phyloP scores from a whole-genome alignment of 1,139 yeast species.

The Eremothecium gossypii region DNA sequence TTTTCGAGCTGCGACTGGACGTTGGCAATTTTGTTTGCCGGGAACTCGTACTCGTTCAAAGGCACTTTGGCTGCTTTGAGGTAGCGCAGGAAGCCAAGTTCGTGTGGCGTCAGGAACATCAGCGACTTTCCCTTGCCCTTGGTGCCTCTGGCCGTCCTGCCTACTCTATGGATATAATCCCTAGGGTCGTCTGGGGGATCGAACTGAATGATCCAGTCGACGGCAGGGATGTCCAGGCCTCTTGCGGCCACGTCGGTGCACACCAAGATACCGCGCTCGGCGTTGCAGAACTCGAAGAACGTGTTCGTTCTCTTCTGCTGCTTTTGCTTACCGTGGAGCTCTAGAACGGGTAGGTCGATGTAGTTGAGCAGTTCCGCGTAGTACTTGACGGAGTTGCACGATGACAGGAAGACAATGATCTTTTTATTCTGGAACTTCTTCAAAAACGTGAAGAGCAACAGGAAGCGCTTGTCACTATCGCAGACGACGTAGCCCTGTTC shows the following conservation, averaged over 20 bases:
- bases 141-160: slow-evolving; percentile 96
- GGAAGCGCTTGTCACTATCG: slow-evolving; percentile 89
- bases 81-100: slow-evolving; percentile 87
- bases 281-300: slow-evolving; percentile 94
- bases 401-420: slow-evolving; percentile 86
- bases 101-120: slow-evolving; percentile 91
- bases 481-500: slow-evolving; percentile 98
- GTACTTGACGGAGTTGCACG: slow-evolving; percentile 94
- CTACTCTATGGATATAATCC: slow-evolving; percentile 95
- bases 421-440: slow-evolving; percentile 87
- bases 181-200: slow-evolving; percentile 99
- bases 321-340: slow-evolving; percentile 94
- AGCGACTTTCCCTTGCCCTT: slow-evolving; percentile 85
- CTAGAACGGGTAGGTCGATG: slow-evolving; percentile 92
- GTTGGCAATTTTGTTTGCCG: slow-evolving; percentile 84
- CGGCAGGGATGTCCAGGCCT: slow-evolving; percentile 95
- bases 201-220: slow-evolving; percentile 94
- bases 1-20: slow-evolving; percentile 90
- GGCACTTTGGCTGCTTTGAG: slow-evolving; percentile 96
- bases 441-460: slow-evolving; percentile 81
- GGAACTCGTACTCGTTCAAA: slow-evolving; percentile 92
- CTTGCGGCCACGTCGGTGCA: slow-evolving; percentile 99
- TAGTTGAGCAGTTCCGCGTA: slow-evolving; percentile 90
- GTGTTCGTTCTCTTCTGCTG: slow-evolving; percentile 98
- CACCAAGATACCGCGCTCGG: slow-evolving; percentile 82